Conservation (phyloP, 768 basidiomycete genomes). For the Holtermanniella nyarrowii region DNA sequence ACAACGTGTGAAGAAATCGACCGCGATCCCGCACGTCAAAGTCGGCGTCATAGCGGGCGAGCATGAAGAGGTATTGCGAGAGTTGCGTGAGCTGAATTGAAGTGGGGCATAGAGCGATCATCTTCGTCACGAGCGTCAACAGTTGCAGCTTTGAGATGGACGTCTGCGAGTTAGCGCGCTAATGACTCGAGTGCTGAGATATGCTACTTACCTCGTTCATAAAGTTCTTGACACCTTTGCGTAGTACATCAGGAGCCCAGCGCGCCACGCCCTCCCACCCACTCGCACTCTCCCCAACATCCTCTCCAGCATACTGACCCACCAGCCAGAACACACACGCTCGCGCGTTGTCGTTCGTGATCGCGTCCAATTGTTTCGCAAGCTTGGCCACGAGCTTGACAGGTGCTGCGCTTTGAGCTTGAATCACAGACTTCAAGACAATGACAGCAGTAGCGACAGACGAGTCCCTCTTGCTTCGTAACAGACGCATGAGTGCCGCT, state of each 20-base stretch:
- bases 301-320: slow-evolving; percentile 64
- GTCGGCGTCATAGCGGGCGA: slow-evolving; percentile 77
- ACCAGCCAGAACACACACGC: slow-evolving; percentile 89
- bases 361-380: slow-evolving; percentile 65
- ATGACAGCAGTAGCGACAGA: slow-evolving; percentile 66
- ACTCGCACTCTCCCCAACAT: slow-evolving; percentile 8
- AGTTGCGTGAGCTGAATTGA: slow-evolving; percentile 38
- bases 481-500: slow-evolving; percentile 63
- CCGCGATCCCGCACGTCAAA: slow-evolving; percentile 88
- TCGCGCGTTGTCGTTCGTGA: slow-evolving; percentile 66
- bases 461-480: slow-evolving; percentile 65
- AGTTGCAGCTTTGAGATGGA: slow-evolving; percentile 68
- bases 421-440: slow-evolving; percentile 74
- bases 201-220: slow-evolving; percentile 56
- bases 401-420: slow-evolving; percentile 45
- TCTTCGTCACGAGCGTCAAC: slow-evolving; percentile 74
- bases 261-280: slow-evolving; percentile 50
- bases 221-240: slow-evolving; percentile 69
- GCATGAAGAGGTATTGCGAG: slow-evolving; percentile 58
- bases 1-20: slow-evolving; percentile 63
- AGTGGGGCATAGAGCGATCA: slow-evolving; percentile 54
- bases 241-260: slow-evolving; percentile 82
- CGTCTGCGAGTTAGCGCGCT: slow-evolving; percentile 42
- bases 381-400: slow-evolving; percentile 66
- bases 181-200: background rate